Evolutionary conservation across 257 asterid genomes (phyloP).

Genomic region (Nicotiana knightiana): DNA sequence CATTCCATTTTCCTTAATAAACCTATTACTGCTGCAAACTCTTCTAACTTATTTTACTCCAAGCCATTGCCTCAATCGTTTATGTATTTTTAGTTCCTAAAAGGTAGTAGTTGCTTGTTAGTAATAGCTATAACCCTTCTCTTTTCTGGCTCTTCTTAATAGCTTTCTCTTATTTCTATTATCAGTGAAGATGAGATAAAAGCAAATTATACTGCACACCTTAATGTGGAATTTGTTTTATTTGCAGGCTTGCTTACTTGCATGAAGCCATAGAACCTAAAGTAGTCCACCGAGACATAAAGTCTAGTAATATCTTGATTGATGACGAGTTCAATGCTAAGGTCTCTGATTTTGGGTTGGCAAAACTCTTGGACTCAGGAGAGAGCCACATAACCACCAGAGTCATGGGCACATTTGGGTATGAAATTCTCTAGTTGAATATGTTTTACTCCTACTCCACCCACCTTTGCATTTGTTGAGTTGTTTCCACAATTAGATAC

Average conservation of each 20-base stretch:
- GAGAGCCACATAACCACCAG: slow-evolving; percentile 95
- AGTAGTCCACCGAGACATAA: slow-evolving; percentile 92
- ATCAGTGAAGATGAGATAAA: not conserved
- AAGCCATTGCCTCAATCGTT: not conserved
- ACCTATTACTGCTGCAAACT: not conserved
- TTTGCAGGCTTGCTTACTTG: slow-evolving; percentile 84
- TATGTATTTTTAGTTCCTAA: not conserved
- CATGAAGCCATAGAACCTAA: slow-evolving; percentile 98
- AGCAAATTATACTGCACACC: not conserved
- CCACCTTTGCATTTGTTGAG: not conserved
- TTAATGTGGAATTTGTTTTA: not conserved
- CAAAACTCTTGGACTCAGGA: slow-evolving; percentile 88
- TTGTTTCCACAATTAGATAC: not conserved
- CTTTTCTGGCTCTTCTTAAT: not conserved
- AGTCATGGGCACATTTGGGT: slow-evolving; percentile 99
- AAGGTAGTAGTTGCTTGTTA: not conserved
- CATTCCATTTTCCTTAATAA: not conserved
- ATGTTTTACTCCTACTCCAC: not conserved
- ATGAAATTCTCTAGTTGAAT: slow-evolving; percentile 11
- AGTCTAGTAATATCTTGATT: slow-evolving; percentile 93
- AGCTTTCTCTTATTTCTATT: not conserved
- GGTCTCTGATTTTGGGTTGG: slow-evolving; percentile 96
- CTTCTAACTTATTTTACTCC: not conserved
- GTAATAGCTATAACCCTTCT: not conserved
- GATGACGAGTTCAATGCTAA: slow-evolving; percentile 76